Percentiles rank a stretch among this genome's conserved stretches.
These are phyloP conservation scores for Singerocomus inundabilis DNA, from an alignment of 1,284 basidiomycete genomes.

Conservation along the genomic window DNA sequence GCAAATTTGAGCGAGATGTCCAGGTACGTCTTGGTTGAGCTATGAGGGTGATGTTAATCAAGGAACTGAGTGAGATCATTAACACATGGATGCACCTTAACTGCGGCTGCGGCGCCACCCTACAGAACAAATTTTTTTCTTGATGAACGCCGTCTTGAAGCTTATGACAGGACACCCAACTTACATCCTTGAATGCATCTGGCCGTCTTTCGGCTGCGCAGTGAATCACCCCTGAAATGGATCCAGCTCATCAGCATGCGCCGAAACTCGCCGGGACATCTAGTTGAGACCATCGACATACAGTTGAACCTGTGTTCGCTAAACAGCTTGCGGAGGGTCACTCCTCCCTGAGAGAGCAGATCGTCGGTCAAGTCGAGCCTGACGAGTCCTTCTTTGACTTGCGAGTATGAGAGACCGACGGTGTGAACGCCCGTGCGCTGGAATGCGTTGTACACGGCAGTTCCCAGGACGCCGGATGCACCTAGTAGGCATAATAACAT, in stretches of 20 bases:
- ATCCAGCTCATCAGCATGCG: constrained; percentile 3
- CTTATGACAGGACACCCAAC: constrained; percentile 11
- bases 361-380: constrained; percentile 61
- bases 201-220: constrained; percentile 84
- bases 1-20: constrained; percentile 58
- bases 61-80: background rate
- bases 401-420: constrained; percentile 63
- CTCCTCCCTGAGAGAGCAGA: constrained; percentile 43
- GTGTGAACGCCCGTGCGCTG: constrained; percentile 42
- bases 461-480: constrained; percentile 75
- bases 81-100: constrained; percentile 42
- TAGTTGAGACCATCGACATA: constrained; percentile 35
- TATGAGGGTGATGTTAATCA: constrained; percentile 28
- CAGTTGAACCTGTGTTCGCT: constrained; percentile 58
- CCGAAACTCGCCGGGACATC: background rate
- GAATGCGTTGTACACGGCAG: constrained; percentile 65
- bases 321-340: constrained; percentile 42
- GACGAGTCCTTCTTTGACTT: constrained; percentile 50
- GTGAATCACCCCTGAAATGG: constrained; percentile 69
- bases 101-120: constrained; percentile 61
- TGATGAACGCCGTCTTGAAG: background rate
- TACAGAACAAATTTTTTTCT: constrained; percentile 7
- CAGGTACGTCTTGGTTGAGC: constrained; percentile 71
- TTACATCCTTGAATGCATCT: constrained; percentile 77
- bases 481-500: constrained; percentile 40